These are phyloP conservation scores for Xanthoconium stramineum DNA, from an alignment of 768 basidiomycete species.

Conservation along the genomic window DNA sequence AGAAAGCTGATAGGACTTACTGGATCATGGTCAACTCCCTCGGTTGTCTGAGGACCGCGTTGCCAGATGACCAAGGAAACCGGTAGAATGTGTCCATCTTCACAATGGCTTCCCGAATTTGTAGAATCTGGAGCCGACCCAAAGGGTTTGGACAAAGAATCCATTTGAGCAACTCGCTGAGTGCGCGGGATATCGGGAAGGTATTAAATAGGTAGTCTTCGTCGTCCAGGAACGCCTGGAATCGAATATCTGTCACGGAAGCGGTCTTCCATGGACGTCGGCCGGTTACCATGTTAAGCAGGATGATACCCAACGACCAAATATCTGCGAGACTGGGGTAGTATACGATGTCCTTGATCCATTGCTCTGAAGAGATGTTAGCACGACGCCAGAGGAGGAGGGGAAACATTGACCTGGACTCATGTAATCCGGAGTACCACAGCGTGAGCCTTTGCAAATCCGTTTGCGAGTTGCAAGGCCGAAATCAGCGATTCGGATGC, in stretches of 20 bases:
- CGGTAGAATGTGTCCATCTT: slow-evolving; percentile 18
- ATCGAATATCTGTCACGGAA: slow-evolving; percentile 3
- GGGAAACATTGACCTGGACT: slow-evolving; percentile 53
- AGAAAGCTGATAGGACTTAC: neutral
- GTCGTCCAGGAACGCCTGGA: slow-evolving; percentile 14
- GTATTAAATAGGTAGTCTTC: slow-evolving; percentile 14
- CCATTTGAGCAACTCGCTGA: slow-evolving; percentile 15
- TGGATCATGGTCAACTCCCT: neutral
- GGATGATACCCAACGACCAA: slow-evolving; percentile 76
- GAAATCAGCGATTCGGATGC: slow-evolving; percentile 72
- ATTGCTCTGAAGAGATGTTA: slow-evolving; percentile 41
- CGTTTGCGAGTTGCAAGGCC: slow-evolving; percentile 56
- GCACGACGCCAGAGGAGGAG: neutral
- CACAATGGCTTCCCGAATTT: slow-evolving; percentile 17
- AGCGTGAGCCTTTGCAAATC: slow-evolving; percentile 48
- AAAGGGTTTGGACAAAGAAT: slow-evolving; percentile 16
- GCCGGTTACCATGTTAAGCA: slow-evolving; percentile 78
- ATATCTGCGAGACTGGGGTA: slow-evolving; percentile 44
- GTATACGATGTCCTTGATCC: slow-evolving; percentile 42
- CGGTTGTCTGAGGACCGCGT: neutral
- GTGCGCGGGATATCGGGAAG: slow-evolving; percentile 14
- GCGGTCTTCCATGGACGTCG: slow-evolving; percentile 18
- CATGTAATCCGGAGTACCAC: slow-evolving; percentile 65
- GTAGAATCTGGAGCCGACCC: slow-evolving; percentile 12
- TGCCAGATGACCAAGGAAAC: neutral